These are phyloP conservation scores for Akanthomyces dipterigenus DNA, from an alignment of 2,329 filamentous ascomycete species.

Conservation along the genomic window DNA sequence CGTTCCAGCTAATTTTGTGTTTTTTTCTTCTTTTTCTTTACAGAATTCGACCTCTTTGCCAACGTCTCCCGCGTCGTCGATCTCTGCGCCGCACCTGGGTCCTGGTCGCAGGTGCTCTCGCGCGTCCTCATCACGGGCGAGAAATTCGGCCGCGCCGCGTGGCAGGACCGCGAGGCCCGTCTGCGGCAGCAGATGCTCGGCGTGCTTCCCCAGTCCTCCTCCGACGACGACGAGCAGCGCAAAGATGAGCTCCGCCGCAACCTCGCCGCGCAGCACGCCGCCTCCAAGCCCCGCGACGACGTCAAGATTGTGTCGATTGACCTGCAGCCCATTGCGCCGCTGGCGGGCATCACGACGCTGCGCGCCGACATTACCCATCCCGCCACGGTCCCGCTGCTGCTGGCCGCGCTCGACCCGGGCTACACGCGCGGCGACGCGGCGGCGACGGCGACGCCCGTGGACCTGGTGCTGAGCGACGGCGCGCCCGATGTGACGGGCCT, in stretches of 20 bases:
- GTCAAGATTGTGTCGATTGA: slow-evolving; percentile 96
- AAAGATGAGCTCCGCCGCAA: slow-evolving; percentile 9
- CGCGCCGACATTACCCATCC: slow-evolving; percentile 97
- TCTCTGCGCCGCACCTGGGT: slow-evolving; percentile 89
- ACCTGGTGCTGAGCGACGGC: slow-evolving; percentile 90
- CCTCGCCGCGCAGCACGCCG: slow-evolving; percentile 18
- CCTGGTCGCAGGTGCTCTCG: slow-evolving; percentile 95
- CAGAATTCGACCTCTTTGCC: slow-evolving; percentile 90
- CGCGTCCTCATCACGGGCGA: slow-evolving; percentile 90
- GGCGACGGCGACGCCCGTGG: slow-evolving; percentile 59
- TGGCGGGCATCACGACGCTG: slow-evolving; percentile 86
- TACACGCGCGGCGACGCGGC: slow-evolving; percentile 41
- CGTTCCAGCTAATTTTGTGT: slow-evolving; percentile 12
- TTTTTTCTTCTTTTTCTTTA: not conserved
- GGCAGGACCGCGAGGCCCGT: slow-evolving; percentile 74
- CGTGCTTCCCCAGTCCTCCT: slow-evolving; percentile 34
- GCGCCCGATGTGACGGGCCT: slow-evolving; percentile 94
- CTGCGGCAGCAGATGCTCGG: slow-evolving; percentile 55
- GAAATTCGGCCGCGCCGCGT: slow-evolving; percentile 76
- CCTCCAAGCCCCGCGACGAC: slow-evolving; percentile 48
- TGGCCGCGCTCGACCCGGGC: slow-evolving; percentile 74
- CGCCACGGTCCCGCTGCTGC: slow-evolving; percentile 82
- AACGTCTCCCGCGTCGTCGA: slow-evolving; percentile 90
- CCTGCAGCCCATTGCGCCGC: slow-evolving; percentile 87
- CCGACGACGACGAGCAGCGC: slow-evolving; percentile 17